These are phyloP conservation scores for Diaporthe longicolla DNA, from an alignment of 2,329 filamentous ascomycete genomes.

Conservation along the genomic window DNA sequence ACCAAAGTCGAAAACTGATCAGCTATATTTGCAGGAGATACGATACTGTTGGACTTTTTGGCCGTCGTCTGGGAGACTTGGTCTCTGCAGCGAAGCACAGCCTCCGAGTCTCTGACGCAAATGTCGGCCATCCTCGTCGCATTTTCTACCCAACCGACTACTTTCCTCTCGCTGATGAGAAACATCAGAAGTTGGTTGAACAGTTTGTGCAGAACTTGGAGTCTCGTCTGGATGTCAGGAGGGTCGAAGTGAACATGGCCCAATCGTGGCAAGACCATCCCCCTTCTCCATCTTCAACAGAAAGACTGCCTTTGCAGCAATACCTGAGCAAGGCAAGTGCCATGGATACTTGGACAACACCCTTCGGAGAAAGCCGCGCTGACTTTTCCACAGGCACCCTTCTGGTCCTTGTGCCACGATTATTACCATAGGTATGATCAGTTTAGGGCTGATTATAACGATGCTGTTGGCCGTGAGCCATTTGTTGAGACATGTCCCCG, in stretches of 20 bases:
- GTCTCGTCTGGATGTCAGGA: background rate
- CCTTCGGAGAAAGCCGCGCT: background rate
- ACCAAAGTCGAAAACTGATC: background rate
- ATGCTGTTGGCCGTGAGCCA: constrained; percentile 29
- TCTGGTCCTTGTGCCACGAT: constrained; percentile 39
- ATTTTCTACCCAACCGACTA: constrained; percentile 38
- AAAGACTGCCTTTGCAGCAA: constrained; percentile 12
- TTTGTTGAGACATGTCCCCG: constrained; percentile 36
- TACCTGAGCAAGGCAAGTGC: constrained; percentile 37
- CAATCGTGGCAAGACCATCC: constrained; percentile 32
- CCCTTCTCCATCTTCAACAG: constrained; percentile 1
- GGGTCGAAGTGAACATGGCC: constrained; percentile 19
- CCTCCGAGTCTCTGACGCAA: constrained; percentile 17
- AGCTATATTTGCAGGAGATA: constrained; percentile 32
- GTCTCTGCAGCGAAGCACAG: constrained; percentile 32
- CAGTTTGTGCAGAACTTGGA: constrained; percentile 37
- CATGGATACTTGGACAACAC: background rate
- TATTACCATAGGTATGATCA: constrained; percentile 23
- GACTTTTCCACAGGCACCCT: constrained; percentile 29
- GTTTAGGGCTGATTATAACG: constrained; percentile 34
- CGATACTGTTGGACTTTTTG: constrained; percentile 37
- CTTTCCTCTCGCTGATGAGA: constrained; percentile 28
- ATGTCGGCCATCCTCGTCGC: background rate
- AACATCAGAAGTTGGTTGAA: constrained; percentile 35
- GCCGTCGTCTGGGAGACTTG: constrained; percentile 32